Conservation (phyloP, 345 rosid genomes). For the Excoecaria agallocha region DNA sequence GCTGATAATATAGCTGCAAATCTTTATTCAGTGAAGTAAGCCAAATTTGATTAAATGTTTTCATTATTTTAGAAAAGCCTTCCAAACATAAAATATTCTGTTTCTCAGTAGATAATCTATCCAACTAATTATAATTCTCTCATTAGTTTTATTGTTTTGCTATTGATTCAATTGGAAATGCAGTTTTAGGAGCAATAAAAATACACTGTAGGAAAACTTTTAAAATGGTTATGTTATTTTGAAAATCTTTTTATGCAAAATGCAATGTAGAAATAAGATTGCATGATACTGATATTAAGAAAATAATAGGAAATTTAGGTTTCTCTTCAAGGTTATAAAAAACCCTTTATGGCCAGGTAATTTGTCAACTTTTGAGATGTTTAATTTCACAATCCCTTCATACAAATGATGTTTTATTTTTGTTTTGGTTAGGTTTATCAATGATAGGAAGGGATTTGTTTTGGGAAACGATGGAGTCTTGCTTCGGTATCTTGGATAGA, state of each 20-base stretch:
- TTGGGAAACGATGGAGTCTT: slow-evolving; percentile 89
- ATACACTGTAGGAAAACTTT: background rate
- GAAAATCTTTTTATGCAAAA: background rate
- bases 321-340: background rate
- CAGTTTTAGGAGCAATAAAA: background rate
- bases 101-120: background rate
- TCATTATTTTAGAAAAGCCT: background rate
- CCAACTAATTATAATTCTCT: background rate
- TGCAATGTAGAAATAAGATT: background rate
- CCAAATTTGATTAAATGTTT: slow-evolving; percentile 7
- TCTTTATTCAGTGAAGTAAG: slow-evolving; percentile 92
- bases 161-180: background rate
- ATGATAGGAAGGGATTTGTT: slow-evolving; percentile 78
- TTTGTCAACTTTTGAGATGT: background rate
- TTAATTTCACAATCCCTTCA: background rate
- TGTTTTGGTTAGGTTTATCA: slow-evolving; percentile 56
- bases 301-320: background rate
- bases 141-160: too few relatives aligned
- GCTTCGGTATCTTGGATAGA: slow-evolving; percentile 87
- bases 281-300: background rate
- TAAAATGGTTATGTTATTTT: background rate
- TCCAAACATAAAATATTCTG: background rate
- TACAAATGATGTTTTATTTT: slow-evolving; percentile 6
- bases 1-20: slow-evolving; percentile 96
- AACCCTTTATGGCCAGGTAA: background rate